Base-by-base conservation (phyloP, 108 stramenopile genomes). In the Pseudonitzschia pungens region DNA sequence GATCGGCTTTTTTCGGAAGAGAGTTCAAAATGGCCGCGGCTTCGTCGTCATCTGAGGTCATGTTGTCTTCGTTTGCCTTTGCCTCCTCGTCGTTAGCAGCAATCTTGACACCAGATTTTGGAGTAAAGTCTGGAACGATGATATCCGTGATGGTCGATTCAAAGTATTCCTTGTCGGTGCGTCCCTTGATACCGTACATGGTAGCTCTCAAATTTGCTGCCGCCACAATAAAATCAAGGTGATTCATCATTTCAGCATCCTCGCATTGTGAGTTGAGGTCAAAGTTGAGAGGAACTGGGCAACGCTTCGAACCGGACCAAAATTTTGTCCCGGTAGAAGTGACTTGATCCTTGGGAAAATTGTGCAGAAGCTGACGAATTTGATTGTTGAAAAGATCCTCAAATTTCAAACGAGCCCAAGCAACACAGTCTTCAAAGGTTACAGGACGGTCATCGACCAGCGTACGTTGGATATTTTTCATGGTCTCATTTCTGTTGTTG, bases 281-380 rank as follows among this genome's bases (percentile, higher is more conserved):
- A 76, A 99, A 99, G 15, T 64, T 48, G 54, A 97, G 45, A 15
- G 97, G 84, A 55, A 86, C 90, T 14, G 99, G 99, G 65, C 97
- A 97, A 24, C 96, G 89, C 85, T 99, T 96, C 14, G 94, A 90
- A 24, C 97, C 98, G 21, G 92, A 90, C 97, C 97, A 97, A 75
- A 99, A 99, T 50, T 94, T 91, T 27, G 90, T 79, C 15, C 98
- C 98, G 64, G 87, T 89, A 20, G 86, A 77, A 6, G 97, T 99
- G 33, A 96, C 75, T 75, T 95, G 94, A 76, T 98, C 97, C 57
- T 81, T 76, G 14, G 99, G 99, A 68, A 99, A 99, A 77, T 97
- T 98, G 84, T 95, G 86, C 41, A 98, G 76, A 14, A 99, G 87
- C 77, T 98, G 98, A 45, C 86, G 88, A 67, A 98, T 97, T 73